Base-by-base conservation (phyloP, 805 yeast species). In the Jamesozyma gamospora region DNA sequence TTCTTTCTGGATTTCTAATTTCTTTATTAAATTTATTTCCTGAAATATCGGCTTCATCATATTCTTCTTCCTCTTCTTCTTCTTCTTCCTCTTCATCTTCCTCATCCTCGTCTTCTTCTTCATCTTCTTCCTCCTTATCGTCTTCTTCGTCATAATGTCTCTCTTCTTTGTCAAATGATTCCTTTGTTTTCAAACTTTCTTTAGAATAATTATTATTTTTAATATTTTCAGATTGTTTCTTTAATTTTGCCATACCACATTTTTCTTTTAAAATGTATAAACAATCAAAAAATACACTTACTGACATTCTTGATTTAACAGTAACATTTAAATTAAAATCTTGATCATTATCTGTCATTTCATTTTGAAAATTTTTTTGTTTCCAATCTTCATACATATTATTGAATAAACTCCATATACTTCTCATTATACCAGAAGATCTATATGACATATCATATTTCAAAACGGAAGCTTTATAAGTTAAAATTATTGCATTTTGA, bases 381-480 rank as follows among this genome's bases (percentile, higher is more conserved):
- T 60, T 60, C 63, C 63, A 60, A 45, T 72, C 75, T 32, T 74
- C 79, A 46, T 77, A 74, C 49, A 87, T 64, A 4, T 80, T 71
- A 37, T 80, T 74, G 60, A 83, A 83, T 43, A 87, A 68, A 43
- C 82, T 84, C 98, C 98, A 90, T 67, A 87, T 79, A 54, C 87
- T 87, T 52, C 82, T 74, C 92, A 92, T 85, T 43, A 92, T 86
- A 8, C 95, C 96, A 34, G 94, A 79, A 0, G 95, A 83, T 48
- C 97, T 72, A 57, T 84, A 85, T 0, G 96, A 85, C 70, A 92
- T 79, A 55, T 90, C 98, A 62, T 88, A 92, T 51, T 86, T 86
- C 50, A 85, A 67, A 24, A 90, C 80, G 0, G 96, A 85, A 0
- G 95, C 94, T 43, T 77, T 77, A 41, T 77, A 72, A 1, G 92